A percentile compares a stretch with the other conserved stretches of the same genome.
These are phyloP conservation scores for Spathaspora sp. DNA, from an alignment of 1,139 yeast species.

Conservation along the genomic window DNA sequence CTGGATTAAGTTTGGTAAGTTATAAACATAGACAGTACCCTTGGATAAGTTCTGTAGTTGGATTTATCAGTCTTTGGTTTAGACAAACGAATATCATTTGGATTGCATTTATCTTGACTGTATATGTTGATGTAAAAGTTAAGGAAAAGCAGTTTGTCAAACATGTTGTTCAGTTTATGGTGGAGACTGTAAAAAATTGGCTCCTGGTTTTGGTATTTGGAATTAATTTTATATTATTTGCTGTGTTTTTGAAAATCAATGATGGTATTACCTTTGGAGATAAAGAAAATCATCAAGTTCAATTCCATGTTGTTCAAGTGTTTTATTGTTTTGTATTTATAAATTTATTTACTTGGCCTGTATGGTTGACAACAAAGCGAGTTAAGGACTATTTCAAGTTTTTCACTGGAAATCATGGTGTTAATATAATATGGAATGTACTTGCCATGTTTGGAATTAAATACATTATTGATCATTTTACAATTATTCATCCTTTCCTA, in stretches of 20 bases:
- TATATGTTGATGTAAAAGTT: conserved; percentile 53
- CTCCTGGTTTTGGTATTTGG: conserved; percentile 48
- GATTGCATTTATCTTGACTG: conserved; percentile 63
- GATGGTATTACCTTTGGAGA: conserved; percentile 88
- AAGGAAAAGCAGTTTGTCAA: conserved; percentile 5
- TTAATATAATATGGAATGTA: conserved; percentile 18
- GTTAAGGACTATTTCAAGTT: conserved; percentile 35
- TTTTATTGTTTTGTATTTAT: conserved; percentile 74
- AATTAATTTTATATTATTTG: conserved; percentile 52
- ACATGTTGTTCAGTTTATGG: conserved; percentile 19
- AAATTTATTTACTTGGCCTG: conserved; percentile 64
- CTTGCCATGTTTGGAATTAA: conserved; percentile 36
- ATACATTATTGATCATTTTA: conserved; percentile 53
- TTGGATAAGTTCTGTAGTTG: conserved; percentile 42
- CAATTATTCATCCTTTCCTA: conserved; percentile 84
- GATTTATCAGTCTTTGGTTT: conserved; percentile 62
- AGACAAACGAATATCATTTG: conserved; percentile 92
- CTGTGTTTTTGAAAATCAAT: conserved; percentile 57
- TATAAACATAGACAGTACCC: conserved; percentile 15
- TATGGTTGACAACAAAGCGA: conserved; percentile 52
- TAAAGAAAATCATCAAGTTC: conserved; percentile 75
- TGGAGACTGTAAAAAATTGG: conserved; percentile 25
- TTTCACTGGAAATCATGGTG: conserved; percentile 21
- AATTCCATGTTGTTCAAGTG: conserved; percentile 74
- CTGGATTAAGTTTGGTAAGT: conserved; percentile 38